Evolutionary conservation across 257 asterid genomes (phyloP).

Genomic region (Coffea canephora): DNA sequence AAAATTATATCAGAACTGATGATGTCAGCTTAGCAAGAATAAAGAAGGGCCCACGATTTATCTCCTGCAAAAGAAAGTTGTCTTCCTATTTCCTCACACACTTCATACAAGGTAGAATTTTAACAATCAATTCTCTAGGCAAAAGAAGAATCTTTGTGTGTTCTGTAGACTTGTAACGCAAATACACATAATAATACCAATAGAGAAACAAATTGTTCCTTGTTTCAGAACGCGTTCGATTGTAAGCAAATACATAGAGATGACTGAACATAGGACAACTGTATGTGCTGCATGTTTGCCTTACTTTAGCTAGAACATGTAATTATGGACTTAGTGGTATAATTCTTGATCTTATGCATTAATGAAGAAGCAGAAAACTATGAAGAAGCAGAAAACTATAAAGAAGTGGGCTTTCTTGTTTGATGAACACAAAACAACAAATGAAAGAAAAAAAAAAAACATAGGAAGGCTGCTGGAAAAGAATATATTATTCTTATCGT

Average conservation of each 20-base stretch:
- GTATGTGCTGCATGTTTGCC: neutral
- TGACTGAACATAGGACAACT: neutral
- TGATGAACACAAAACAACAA: neutral
- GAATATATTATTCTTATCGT: neutral
- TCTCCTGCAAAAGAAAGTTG: neutral
- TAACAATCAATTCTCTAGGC: neutral
- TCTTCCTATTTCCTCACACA: neutral
- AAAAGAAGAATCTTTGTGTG: neutral
- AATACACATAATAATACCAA: neutral
- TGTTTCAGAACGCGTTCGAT: neutral
- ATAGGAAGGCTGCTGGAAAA: too few relatives aligned
- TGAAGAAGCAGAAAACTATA: neutral
- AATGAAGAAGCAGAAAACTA: conserved; percentile 7
- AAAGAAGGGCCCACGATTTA: neutral
- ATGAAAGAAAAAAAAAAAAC: neutral
- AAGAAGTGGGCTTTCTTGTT: neutral
- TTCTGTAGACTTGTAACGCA: neutral
- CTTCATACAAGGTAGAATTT: neutral
- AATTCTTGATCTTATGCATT: conserved; percentile 5
- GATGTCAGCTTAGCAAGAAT: neutral
- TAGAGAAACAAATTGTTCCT: neutral
- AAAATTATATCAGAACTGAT: neutral
- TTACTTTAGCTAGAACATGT: neutral
- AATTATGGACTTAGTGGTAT: neutral
- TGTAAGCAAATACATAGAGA: neutral